Evolutionary conservation across 371 early-diverging fungal genomes (phyloP), one percentile per base, ranked within the genome.

Genomic region (Mucor velutinosus): DNA sequence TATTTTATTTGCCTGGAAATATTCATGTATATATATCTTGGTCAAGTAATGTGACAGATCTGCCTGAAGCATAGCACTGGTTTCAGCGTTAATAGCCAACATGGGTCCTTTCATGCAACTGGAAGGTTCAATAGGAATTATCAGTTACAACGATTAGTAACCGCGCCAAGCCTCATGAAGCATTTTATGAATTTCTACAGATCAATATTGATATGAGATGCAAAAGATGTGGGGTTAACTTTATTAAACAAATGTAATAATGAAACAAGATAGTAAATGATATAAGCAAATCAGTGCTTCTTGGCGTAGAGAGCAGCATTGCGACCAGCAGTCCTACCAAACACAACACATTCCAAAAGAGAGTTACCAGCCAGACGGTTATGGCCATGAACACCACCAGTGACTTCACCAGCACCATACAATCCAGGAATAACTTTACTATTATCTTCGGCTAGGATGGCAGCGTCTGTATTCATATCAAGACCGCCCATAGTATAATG

Each of bases 401-500:
- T 86, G 10, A 91, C 90, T 65, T 93, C 93, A 51, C 93, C 93
- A 27, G 92, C 93, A 32, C 92, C 95, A 69, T 80, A 89, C 19
- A 95, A 76, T 41, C 95, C 94, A 35, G 58, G 47, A 27, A 64
- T 69, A 5, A 62, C 37, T 0, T 35, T 12, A 11, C 33, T 1
- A 4, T 45, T 30, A 85, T 69, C 64, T 14, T 63, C 60, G 6
- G 29, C 21, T 8, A 73, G 60, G 23, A 73, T 66, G 30, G 76
- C 33, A 19, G 89, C 83, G 1, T 80, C 62, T 5, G 74, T 76
- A 71, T 93, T 89, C 65, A 93, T 91, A 29, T 77, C 74, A 19
- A 93, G 74, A 33, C 94, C 94, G 58, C 94, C 94, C 95, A 94
- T 94, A 8, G 94, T 90, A 53, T 93, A 94, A 80, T 94, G 95